Evolutionary conservation across 257 asterid genomes (phyloP).

Genomic region (Perilla frutescens): DNA sequence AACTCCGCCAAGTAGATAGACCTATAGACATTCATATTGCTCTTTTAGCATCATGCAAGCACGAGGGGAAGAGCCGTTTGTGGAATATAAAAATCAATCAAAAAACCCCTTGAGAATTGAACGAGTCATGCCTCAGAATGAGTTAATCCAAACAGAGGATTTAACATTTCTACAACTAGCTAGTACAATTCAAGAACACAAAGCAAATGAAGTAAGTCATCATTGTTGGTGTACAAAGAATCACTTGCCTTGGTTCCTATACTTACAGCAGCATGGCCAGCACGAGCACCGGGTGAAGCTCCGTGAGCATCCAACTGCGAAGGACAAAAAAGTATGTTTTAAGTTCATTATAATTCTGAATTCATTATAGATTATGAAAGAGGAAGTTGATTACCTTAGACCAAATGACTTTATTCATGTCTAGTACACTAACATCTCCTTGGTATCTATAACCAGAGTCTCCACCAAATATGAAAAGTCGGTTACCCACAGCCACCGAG

Average conservation of each 20-base stretch:
- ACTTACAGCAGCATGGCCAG: conserved; percentile 88
- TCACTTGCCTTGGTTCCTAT: conserved; percentile 81
- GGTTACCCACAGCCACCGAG: conserved; percentile 67
- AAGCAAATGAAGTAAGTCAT: conserved; percentile 4
- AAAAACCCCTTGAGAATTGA: background rate
- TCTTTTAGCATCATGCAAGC: background rate
- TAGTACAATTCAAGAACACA: background rate
- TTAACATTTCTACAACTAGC: background rate
- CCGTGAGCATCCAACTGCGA: conserved; percentile 64
- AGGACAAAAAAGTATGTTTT: background rate
- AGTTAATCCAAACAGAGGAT: conserved; percentile 1
- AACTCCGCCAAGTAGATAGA: conserved; percentile 87
- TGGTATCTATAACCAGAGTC: conserved; percentile 92
- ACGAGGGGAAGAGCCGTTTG: too few species aligned
- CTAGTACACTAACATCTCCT: conserved; percentile 74
- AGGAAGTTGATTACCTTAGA: conserved; percentile 58
- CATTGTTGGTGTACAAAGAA: background rate
- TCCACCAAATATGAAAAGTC: conserved; percentile 77
- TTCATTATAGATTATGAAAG: background rate
- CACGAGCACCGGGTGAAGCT: conserved; percentile 75
- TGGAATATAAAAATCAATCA: background rate
- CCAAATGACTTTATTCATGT: conserved; percentile 69
- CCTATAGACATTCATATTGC: conserved; percentile 44
- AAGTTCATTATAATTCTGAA: background rate
- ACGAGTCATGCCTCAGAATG: background rate